Conservation (phyloP, 768 basidiomycete species). For the Zangia roseola region DNA sequence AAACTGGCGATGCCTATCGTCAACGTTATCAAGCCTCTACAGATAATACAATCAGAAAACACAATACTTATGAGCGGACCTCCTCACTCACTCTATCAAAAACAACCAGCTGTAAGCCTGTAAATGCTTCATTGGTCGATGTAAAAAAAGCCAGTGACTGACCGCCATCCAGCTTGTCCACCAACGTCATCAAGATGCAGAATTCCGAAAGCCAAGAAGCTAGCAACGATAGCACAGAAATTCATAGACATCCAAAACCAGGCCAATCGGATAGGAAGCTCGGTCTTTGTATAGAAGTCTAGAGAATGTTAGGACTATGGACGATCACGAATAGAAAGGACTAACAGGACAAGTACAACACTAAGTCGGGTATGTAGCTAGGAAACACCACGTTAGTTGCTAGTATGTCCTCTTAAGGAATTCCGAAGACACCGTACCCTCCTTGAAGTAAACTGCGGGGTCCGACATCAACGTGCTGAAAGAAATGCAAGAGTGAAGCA, state of each 20-base stretch:
- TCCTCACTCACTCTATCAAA: constrained; percentile 36
- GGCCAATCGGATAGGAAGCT: constrained; percentile 53
- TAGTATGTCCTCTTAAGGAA: neutral
- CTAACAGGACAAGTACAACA: constrained; percentile 61
- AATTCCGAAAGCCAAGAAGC: constrained; percentile 67
- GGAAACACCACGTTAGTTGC: neutral
- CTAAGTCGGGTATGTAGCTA: constrained; percentile 57
- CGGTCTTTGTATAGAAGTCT: constrained; percentile 55
- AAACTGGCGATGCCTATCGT: constrained; percentile 53
- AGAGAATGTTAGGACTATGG: no score
- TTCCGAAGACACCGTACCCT: constrained; percentile 32
- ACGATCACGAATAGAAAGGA: constrained; percentile 2
- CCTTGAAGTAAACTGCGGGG: constrained; percentile 42
- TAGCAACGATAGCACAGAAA: constrained; percentile 49
- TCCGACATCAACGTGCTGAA: neutral
- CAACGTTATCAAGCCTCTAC: constrained; percentile 41
- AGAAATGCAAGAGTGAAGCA: neutral
- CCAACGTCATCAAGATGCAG: constrained; percentile 27
- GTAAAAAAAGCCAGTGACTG: constrained; percentile 23
- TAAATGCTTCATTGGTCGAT: neutral
- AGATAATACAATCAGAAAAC: neutral
- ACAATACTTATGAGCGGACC: neutral
- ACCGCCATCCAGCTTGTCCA: constrained; percentile 17
- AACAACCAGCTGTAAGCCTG: constrained; percentile 34
- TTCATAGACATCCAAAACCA: constrained; percentile 70